These are phyloP conservation scores for Plasmodium relictum DNA, from an alignment of 169 alveolate genomes.

Conservation along the genomic window DNA sequence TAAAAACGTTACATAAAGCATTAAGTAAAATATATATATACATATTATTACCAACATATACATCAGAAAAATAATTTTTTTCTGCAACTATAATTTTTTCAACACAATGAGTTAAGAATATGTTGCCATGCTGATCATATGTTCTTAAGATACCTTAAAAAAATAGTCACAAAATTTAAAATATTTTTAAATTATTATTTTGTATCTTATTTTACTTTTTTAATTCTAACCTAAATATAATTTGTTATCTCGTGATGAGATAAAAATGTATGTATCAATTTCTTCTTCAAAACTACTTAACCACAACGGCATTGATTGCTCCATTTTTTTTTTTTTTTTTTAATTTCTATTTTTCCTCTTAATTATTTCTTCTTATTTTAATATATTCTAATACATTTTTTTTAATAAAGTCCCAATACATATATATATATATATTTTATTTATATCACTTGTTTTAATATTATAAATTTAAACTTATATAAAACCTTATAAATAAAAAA, in stretches of 20 bases:
- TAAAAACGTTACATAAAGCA: too few relatives aligned
- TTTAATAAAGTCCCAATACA: too few relatives aligned
- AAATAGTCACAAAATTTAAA: too few relatives aligned
- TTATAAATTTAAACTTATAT: too few relatives aligned
- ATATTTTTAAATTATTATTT: background rate
- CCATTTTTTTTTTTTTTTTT: constrained; percentile 44
- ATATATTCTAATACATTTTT: too few relatives aligned
- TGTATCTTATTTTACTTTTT: background rate
- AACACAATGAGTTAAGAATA: constrained; percentile 84
- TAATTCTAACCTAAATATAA: constrained; percentile 42
- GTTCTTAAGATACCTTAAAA: constrained; percentile 85
- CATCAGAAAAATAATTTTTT: constrained; percentile 81
- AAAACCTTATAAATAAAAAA: too few relatives aligned
- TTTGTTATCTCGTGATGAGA: constrained; percentile 85
- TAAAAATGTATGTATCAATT: constrained; percentile 85
- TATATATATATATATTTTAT: too few relatives aligned
- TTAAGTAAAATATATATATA: background rate
- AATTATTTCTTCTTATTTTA: background rate
- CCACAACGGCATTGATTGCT: constrained; percentile 84
- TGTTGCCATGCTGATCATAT: constrained; percentile 87
- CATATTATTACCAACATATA: constrained; percentile 81
- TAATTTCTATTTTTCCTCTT: constrained; percentile 6
- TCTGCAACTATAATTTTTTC: constrained; percentile 80
- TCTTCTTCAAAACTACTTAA: constrained; percentile 86
- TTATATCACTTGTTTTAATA: too few relatives aligned